Conservation (phyloP, 352 stramenopile genomes). For the Phytophthora pluvialis region DNA sequence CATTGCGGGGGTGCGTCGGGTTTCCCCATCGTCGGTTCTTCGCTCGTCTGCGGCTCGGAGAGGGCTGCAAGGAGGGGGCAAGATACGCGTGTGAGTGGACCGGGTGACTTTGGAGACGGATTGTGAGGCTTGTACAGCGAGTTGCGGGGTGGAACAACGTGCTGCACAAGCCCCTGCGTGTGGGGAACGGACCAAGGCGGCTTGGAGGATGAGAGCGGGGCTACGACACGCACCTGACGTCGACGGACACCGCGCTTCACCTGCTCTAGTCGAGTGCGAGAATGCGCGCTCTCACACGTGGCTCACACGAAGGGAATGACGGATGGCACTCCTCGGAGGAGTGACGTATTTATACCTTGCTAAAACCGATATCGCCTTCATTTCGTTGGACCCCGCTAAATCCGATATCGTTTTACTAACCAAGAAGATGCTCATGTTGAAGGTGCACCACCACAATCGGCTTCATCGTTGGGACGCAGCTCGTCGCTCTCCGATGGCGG, state of each 20-base stretch:
- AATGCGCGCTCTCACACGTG: constrained; percentile 27
- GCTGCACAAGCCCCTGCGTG: not conserved
- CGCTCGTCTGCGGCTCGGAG: constrained; percentile 13
- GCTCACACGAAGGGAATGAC: constrained; percentile 6
- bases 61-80: constrained; percentile 4
- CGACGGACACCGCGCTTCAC: constrained; percentile 3
- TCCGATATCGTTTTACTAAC: too few relatives aligned
- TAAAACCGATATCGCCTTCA: constrained; percentile 8
- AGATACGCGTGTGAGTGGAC: constrained; percentile 9
- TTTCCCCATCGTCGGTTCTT: constrained; percentile 43
- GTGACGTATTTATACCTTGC: not conserved
- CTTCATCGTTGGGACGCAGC: not conserved
- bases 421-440: too few relatives aligned
- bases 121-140: constrained; percentile 4
- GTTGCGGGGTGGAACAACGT: not conserved
- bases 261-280: constrained; percentile 19
- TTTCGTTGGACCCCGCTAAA: too few relatives aligned
- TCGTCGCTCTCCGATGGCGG: too few relatives aligned
- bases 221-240: constrained; percentile 19
- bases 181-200: not conserved
- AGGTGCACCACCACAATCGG: constrained; percentile 28
- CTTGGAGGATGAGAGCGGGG: not conserved
- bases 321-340: constrained; percentile 9
- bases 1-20: constrained; percentile 49
- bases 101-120: constrained; percentile 2